These are phyloP conservation scores for Trypanosoma theileri DNA, from an alignment of 208 protist genomes.

Conservation along the genomic window DNA sequence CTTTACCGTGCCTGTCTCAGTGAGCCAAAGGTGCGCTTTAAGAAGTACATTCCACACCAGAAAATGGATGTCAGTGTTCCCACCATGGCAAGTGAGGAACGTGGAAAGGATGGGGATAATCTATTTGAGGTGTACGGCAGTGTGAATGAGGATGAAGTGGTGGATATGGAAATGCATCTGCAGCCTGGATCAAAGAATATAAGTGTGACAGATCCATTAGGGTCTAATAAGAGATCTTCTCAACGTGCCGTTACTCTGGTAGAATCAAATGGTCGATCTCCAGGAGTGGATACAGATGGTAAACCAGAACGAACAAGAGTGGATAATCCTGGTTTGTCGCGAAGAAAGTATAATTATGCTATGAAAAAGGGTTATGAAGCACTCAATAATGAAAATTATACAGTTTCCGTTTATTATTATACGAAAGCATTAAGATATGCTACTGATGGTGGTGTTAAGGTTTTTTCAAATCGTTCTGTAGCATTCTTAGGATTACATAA, in stretches of 20 bases:
- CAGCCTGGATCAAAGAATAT: background rate
- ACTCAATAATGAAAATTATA: conserved; percentile 53
- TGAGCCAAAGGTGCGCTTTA: conserved; percentile 78
- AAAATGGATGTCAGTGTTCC: background rate
- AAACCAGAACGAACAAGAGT: background rate
- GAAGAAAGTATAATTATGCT: conserved; percentile 32
- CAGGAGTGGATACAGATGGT: background rate
- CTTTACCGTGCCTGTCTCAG: conserved; percentile 84
- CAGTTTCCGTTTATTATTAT: conserved; percentile 65
- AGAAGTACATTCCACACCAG: conserved; percentile 46
- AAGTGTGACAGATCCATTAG: background rate
- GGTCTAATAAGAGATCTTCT: no score
- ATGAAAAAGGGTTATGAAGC: conserved; percentile 67
- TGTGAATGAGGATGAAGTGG: background rate
- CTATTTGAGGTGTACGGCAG: conserved; percentile 17
- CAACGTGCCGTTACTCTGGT: no score
- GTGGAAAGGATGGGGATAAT: background rate
- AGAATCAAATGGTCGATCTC: background rate
- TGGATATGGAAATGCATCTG: background rate
- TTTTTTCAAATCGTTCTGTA: conserved; percentile 72
- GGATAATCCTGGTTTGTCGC: background rate
- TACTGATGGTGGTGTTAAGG: conserved; percentile 56
- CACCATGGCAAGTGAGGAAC: background rate
- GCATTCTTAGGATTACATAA: conserved; percentile 52
- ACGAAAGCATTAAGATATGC: conserved; percentile 60